Evolutionary conservation across 2,329 filamentous ascomycete genomes (phyloP), one percentile per base, ranked within the genome.

Genomic region (Dactylella cylindrospora): DNA sequence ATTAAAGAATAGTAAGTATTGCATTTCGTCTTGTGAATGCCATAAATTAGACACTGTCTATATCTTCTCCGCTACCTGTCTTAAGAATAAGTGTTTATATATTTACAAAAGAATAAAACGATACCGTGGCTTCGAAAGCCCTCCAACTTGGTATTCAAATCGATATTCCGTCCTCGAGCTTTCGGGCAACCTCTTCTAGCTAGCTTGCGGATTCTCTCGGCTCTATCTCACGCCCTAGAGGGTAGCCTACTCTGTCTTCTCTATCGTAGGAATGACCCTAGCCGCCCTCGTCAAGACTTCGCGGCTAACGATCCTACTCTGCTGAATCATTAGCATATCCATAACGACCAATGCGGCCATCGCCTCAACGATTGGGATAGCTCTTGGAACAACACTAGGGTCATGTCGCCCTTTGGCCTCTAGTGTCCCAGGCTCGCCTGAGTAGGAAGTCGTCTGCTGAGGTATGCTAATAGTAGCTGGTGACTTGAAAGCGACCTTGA

Each of bases 401-500:
- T 97, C 91, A 73, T 97, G 91, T 59, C 93, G 79, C 17, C 93
- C 93, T 80, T 96, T 97, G 44, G 90, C 90, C 65, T 90, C 88
- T 26, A 97, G 78, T 2, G 87, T 76, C 44, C 93, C 93, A 66
- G 86, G 82, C 7, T 79, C 76, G 38, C 85, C 85, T 61, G 85
- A 84, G 74, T 94, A 97, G 7, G 81, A 85, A 6, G 84, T 84
- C 0, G 93, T 97, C 10, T 79, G 80, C 76, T 97, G 91, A 35
- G 87, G 86, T 75, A 91, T 86, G 38, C 88, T 85, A 71, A 97
- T 97, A 2, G 93, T 97, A 23, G 91, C 90, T 2, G 91, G 84
- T 7, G 91, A 88, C 79, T 97, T 97, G 82, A 97, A 97, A 12
- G 83, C 90, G 3, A 95, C 85, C 44, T 86, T 84, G 81, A 97